Conservation (phyloP, 179 eudicot genomes). For the Actinidia chinensis region DNA sequence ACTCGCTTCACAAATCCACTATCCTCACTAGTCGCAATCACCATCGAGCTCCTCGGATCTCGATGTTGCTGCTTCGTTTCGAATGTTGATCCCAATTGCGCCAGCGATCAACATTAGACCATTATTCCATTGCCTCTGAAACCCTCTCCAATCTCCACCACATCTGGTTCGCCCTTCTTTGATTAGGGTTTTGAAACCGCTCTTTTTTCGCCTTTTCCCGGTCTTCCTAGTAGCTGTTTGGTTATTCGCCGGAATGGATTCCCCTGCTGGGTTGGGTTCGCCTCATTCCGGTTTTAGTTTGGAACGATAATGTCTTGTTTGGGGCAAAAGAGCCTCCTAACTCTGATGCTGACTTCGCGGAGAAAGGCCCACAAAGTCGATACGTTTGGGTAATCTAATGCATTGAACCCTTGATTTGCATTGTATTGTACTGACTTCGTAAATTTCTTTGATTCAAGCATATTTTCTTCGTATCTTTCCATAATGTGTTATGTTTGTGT, state of each 20-base stretch:
- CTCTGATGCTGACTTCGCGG: constrained; percentile 47
- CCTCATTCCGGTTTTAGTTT: constrained; percentile 14
- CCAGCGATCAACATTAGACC: constrained; percentile 39
- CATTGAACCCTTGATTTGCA: neutral
- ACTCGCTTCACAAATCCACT: neutral
- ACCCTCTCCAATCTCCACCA: constrained; percentile 11
- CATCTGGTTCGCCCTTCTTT: constrained; percentile 10
- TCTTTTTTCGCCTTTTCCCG: constrained; percentile 15
- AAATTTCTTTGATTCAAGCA: neutral
- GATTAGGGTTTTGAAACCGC: neutral
- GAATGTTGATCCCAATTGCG: constrained; percentile 29
- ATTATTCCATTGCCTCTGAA: constrained; percentile 25
- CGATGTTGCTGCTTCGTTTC: constrained; percentile 16
- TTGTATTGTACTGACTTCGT: neutral
- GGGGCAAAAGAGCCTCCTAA: constrained; percentile 12
- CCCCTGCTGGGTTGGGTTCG: constrained; percentile 8
- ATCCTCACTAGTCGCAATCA: neutral
- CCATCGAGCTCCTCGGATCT: constrained; percentile 17
- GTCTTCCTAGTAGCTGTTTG: constrained; percentile 17
- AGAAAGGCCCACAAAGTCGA: constrained; percentile 66
- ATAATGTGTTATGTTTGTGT: no score
- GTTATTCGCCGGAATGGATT: constrained; percentile 29
- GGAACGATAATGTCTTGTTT: constrained; percentile 13
- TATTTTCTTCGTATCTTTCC: no score
- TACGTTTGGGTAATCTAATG: constrained; percentile 66